These are phyloP conservation scores for Pythium phragmitis DNA, from an alignment of 352 stramenopile species.

Conservation along the genomic window DNA sequence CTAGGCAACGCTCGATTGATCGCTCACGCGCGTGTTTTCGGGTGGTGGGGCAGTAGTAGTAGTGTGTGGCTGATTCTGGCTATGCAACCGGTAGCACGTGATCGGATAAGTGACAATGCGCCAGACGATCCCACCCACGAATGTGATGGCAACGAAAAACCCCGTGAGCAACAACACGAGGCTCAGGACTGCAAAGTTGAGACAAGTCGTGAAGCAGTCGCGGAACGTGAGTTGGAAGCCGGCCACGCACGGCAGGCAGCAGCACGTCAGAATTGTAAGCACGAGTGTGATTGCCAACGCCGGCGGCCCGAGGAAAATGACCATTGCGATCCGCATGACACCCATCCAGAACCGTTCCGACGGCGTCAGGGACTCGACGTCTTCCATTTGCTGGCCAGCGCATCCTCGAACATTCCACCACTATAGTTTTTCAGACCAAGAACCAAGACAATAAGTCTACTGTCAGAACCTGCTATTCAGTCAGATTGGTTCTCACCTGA, in stretches of 20 bases:
- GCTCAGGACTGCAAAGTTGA: constrained; percentile 33
- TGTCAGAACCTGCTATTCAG: not conserved
- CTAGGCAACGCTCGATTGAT: not conserved
- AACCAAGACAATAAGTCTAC: not conserved
- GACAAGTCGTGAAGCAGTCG: constrained; percentile 61
- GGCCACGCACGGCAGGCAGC: constrained; percentile 59
- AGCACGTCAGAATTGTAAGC: constrained; percentile 61
- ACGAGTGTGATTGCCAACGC: constrained; percentile 56
- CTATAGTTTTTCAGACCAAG: not conserved
- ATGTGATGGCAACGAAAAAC: constrained; percentile 6
- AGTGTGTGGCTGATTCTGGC: not conserved
- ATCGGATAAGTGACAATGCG: not conserved
- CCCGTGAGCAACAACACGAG: constrained; percentile 11
- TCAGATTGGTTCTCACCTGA: constrained; percentile 15
- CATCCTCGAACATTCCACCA: constrained; percentile 82
- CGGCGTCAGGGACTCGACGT: constrained; percentile 46
- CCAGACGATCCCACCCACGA: not conserved
- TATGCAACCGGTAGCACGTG: not conserved
- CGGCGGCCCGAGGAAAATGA: constrained; percentile 64
- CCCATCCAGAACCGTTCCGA: constrained; percentile 37
- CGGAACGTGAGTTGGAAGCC: constrained; percentile 42
- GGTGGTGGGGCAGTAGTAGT: not conserved
- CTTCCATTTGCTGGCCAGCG: constrained; percentile 71
- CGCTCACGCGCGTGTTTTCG: not conserved
- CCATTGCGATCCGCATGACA: constrained; percentile 50